A percentile compares a stretch with the other conserved stretches of the same genome.
Evolutionary conservation across 2,329 filamentous ascomycete species (phyloP).

Genomic region (Diaporthe vaccinii): DNA sequence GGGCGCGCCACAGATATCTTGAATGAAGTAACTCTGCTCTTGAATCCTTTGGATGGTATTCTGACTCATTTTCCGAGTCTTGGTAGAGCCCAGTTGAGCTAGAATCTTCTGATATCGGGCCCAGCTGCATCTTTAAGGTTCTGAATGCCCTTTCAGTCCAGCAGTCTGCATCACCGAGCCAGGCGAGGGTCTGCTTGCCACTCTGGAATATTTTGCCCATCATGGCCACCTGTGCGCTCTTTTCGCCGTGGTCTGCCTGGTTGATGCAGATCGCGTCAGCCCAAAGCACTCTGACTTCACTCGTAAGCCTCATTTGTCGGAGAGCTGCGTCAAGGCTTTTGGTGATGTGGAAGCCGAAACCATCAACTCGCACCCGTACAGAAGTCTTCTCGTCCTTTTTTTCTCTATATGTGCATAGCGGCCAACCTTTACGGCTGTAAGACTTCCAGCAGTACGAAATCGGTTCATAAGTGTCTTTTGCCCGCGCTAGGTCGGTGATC

Average conservation of each 20-base stretch:
- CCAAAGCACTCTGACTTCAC: neutral
- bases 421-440: neutral
- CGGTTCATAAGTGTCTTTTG: neutral
- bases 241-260: neutral
- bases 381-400: neutral
- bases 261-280: conserved; percentile 25
- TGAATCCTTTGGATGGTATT: too few relatives aligned
- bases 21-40: too few relatives aligned
- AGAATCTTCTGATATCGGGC: too few relatives aligned
- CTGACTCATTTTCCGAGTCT: too few relatives aligned
- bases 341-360: neutral
- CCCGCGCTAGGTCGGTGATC: neutral
- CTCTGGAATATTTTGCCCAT: neutral
- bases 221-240: conserved; percentile 1
- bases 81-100: too few relatives aligned
- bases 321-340: neutral
- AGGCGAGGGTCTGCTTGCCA: neutral
- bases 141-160: neutral
- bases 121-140: neutral
- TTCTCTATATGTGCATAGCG: neutral
- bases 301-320: neutral
- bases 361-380: neutral
- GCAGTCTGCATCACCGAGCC: neutral
- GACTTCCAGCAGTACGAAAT: conserved; percentile 2
- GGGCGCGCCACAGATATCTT: too few relatives aligned